phyloP scores from a whole-genome alignment of 257 asterid species.

The Lycium barbarum region DNA sequence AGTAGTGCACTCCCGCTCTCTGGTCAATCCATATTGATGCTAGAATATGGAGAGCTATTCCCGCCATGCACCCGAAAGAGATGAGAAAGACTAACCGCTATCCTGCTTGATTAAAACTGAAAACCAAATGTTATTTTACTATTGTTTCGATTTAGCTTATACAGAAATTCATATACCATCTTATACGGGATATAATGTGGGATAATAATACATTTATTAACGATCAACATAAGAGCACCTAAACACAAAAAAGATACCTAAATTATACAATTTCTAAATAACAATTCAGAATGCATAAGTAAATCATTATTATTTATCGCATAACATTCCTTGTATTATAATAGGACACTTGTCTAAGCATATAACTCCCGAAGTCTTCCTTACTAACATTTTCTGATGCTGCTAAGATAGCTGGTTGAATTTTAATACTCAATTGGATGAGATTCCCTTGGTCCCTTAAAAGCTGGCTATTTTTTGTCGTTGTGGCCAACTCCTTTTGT shows the following conservation, averaged over 20 bases:
- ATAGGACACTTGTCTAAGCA: neutral
- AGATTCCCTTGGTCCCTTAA: constrained; percentile 61
- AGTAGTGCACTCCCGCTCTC: no score
- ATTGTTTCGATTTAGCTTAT: no score
- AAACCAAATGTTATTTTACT: neutral
- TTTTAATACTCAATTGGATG: constrained; percentile 33
- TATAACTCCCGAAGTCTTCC: neutral
- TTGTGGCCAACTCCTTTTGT: constrained; percentile 45
- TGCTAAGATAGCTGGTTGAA: neutral
- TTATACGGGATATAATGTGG: neutral
- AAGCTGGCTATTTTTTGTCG: constrained; percentile 70
- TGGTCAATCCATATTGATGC: neutral
- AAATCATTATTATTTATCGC: neutral
- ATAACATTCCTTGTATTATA: neutral
- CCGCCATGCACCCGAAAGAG: neutral
- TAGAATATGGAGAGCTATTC: neutral
- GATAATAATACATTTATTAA: neutral
- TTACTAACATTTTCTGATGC: constrained; percentile 1
- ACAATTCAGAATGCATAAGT: neutral
- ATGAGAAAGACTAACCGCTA: neutral
- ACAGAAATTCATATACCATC: neutral
- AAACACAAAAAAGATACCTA: neutral
- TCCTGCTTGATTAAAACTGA: neutral
- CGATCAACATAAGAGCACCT: neutral
- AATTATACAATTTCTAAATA: neutral